Evolutionary conservation across 257 asterid species (phyloP).

Genomic region (Ocimum tenuiflorum): DNA sequence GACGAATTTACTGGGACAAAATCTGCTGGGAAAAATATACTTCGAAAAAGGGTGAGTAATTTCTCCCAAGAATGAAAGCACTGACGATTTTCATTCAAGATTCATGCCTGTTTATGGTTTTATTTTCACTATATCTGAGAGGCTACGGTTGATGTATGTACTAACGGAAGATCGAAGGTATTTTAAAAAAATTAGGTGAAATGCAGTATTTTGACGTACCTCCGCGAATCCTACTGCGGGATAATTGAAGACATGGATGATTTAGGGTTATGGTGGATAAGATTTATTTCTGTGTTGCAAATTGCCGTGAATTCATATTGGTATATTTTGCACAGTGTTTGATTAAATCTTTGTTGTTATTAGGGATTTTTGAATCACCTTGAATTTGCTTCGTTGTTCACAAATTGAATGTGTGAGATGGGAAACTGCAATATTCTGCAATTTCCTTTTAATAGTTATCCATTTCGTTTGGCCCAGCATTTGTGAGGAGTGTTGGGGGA

Average conservation of each 20-base stretch:
- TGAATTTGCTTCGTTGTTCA: background rate
- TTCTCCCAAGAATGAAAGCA: background rate
- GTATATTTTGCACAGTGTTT: background rate
- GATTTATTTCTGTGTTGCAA: background rate
- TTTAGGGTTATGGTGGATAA: background rate
- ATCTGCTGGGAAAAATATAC: background rate
- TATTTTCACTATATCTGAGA: background rate
- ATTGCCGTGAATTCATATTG: background rate
- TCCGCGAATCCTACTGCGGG: background rate
- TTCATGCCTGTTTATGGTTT: background rate
- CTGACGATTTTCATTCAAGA: background rate
- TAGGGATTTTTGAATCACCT: background rate
- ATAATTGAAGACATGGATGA: background rate
- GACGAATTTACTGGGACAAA: slow-evolving; percentile 11
- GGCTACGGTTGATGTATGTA: background rate
- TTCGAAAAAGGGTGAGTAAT: slow-evolving; percentile 14
- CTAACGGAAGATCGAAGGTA: background rate
- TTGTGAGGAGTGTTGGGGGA: background rate
- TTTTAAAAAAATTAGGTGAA: background rate
- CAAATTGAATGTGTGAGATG: background rate
- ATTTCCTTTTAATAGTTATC: background rate
- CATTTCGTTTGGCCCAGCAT: background rate
- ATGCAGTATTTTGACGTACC: slow-evolving; percentile 3
- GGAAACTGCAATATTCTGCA: background rate
- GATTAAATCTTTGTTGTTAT: background rate